phyloP scores from a whole-genome alignment of 345 rosid species.

The Citrus reticulata region DNA sequence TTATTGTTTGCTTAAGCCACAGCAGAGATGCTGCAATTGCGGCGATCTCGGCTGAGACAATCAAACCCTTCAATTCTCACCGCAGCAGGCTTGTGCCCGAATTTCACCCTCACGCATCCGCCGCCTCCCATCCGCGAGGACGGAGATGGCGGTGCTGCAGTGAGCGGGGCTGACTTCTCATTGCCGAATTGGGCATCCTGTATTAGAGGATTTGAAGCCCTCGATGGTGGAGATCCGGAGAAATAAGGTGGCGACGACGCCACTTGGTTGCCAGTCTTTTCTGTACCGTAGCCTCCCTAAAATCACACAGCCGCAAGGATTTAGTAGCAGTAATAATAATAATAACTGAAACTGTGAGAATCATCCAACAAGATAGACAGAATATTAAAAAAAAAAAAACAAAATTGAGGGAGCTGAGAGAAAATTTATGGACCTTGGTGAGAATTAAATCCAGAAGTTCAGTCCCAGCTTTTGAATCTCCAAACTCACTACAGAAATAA shows the following conservation, averaged over 20 bases:
- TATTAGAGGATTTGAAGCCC: constrained; percentile 62
- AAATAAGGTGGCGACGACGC: constrained; percentile 67
- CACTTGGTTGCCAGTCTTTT: constrained; percentile 21
- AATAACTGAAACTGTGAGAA: too few relatives aligned
- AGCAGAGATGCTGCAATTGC: constrained; percentile 66
- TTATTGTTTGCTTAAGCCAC: constrained; percentile 38
- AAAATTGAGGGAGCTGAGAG: neutral
- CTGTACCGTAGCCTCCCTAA: constrained; percentile 48
- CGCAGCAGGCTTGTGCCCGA: constrained; percentile 53
- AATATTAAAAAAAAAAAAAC: neutral
- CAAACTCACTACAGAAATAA: constrained; percentile 40
- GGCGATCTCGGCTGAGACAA: constrained; percentile 53
- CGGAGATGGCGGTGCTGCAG: constrained; percentile 36
- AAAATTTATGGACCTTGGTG: constrained; percentile 35
- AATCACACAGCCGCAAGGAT: neutral
- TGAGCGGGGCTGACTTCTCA: constrained; percentile 23
- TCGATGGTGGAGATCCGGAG: constrained; percentile 69
- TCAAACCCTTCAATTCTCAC: constrained; percentile 87
- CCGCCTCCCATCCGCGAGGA: constrained; percentile 40
- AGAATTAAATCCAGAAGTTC: constrained; percentile 67
- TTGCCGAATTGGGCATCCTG: constrained; percentile 62
- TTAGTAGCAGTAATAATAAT: neutral
- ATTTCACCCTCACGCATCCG: constrained; percentile 56
- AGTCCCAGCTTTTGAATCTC: constrained; percentile 50
- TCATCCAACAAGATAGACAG: neutral